Evolutionary conservation across 2,329 filamentous ascomycete genomes (phyloP).

Genomic region (Epichloe glyceriae): DNA sequence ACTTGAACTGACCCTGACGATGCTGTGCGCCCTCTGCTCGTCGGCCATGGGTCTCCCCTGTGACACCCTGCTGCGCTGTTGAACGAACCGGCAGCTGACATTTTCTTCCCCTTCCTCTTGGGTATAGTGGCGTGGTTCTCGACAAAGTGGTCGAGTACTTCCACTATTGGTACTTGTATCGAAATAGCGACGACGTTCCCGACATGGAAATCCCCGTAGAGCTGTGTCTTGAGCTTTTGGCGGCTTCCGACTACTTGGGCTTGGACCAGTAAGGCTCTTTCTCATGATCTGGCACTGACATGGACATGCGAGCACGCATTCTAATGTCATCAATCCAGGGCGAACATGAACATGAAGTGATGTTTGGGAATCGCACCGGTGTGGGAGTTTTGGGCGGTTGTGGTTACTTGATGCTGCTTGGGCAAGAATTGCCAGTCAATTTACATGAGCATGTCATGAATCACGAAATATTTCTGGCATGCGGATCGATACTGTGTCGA

Average conservation of each 20-base stretch:
- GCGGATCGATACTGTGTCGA: not conserved
- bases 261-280: conserved; percentile 38
- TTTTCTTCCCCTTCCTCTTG: conserved; percentile 3
- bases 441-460: not conserved
- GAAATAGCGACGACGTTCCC: conserved; percentile 56
- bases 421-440: not conserved
- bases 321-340: conserved; percentile 20
- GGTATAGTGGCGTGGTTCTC: conserved; percentile 52
- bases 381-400: not conserved
- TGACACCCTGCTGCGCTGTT: not conserved
- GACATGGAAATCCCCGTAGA: conserved; percentile 74
- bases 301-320: conserved; percentile 16
- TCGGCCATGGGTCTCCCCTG: not conserved
- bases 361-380: not conserved
- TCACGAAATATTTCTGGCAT: not conserved
- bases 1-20: conserved; percentile 46
- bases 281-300: not conserved
- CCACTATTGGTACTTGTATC: conserved; percentile 67
- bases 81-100: conserved; percentile 5
- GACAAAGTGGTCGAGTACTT: conserved; percentile 77
- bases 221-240: conserved; percentile 63
- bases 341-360: conserved; percentile 26
- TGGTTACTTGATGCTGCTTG: not conserved
- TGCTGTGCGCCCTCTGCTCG: conserved; percentile 1
- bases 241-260: conserved; percentile 65